These are phyloP conservation scores for Vigna radiata DNA, from an alignment of 306 rosid species.

Conservation along the genomic window DNA sequence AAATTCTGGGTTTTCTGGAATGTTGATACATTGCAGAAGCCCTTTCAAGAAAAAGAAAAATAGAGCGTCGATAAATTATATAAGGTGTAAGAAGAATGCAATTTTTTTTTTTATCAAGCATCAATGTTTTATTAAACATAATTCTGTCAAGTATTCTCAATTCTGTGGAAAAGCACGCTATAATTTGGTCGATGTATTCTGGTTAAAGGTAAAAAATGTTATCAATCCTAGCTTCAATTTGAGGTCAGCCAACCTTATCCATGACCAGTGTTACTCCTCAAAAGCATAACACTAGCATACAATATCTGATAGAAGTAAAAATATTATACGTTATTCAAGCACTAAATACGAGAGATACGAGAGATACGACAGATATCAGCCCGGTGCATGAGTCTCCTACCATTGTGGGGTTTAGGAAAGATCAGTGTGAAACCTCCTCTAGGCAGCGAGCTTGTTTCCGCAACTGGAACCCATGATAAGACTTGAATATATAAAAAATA, in stretches of 20 bases:
- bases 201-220: background rate
- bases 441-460: conserved; percentile 24
- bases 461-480: conserved; percentile 30
- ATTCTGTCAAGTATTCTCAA: conserved; percentile 8
- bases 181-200: background rate
- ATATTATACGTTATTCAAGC: conserved; percentile 15
- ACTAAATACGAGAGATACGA: conserved; percentile 6
- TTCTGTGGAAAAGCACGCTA: background rate
- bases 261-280: conserved; percentile 3
- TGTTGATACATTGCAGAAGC: too few species aligned
- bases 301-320: conserved; percentile 41
- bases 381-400: conserved; percentile 2
- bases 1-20: too few species aligned
- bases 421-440: background rate
- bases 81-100: too few species aligned
- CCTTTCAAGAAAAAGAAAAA: too few species aligned
- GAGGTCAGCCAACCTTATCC: background rate
- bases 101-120: too few species aligned
- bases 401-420: conserved; percentile 1
- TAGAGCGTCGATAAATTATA: too few species aligned
- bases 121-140: background rate
- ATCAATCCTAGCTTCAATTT: background rate
- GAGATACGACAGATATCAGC: conserved; percentile 1
- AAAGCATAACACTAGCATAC: conserved; percentile 15
- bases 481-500: background rate